Base-by-base conservation (phyloP, 1,284 basidiomycete species). In the Irpex lacteus region DNA sequence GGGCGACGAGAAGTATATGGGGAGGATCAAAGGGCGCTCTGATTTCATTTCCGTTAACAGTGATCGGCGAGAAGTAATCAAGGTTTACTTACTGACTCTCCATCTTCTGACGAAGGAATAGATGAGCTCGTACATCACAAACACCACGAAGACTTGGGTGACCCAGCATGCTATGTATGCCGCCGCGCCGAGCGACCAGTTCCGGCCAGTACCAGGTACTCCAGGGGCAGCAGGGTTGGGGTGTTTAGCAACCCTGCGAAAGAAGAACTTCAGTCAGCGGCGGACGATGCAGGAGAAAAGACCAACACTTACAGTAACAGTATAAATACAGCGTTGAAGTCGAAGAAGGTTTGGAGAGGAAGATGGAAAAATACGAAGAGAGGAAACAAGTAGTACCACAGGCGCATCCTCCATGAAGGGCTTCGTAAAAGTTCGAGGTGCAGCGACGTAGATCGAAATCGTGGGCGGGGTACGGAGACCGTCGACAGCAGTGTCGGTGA, bases 31-130 rank as follows among this genome's bases (percentile, higher is more conserved):
- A 1, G 94, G 94, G 53, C 92, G 90, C 75, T 89, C 93, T 94
- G 55, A 64, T 11, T 56, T 56, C 21, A 56, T 56, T 56, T 56
- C 54, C 54, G 54, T 56, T 36, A 63, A 44, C 47, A 32, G 32
- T 53, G 44, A 49, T 58, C 34, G 60, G 60, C 26, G n/a, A 40
- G 19, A 58, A 59, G 40, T 53, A 55, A 57, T 61, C 62, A 62
- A 38, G 49, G 40, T 55, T 32, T n/a, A 91, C 92, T 83, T 73
- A 93, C 91, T 90, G 70, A 89, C 81, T 68, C 92, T 84, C 94
- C 94, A 95, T 65, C 91, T 80, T 63, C 93, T 81, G 69, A 83
- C 83, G 74, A 93, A 95, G 55, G 88, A 91, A 74, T 89, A 95
- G 40, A 92, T 78, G 55, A 93, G 74, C 69, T 95, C 92, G 76